Evolutionary conservation across 208 protist species (phyloP).

Genomic region (Angomonas ambiguus): DNA sequence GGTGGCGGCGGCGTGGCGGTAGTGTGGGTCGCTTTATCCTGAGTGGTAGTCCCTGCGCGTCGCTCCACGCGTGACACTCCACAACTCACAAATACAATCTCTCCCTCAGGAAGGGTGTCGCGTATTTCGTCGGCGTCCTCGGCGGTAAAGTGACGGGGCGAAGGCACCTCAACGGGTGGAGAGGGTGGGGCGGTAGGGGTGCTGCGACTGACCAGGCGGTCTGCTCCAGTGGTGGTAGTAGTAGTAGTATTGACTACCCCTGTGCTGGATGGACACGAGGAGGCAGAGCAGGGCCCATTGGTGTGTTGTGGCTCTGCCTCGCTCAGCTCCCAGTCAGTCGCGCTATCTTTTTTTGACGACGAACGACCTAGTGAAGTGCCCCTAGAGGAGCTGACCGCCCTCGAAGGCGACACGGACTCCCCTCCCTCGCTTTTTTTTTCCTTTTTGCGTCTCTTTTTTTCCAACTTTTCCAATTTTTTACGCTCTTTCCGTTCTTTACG

Average conservation of each 20-base stretch:
- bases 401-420: too few species aligned
- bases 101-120: not conserved
- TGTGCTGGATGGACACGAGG: not conserved
- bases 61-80: not conserved
- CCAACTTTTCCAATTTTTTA: slow-evolving; percentile 7
- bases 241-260: too few species aligned
- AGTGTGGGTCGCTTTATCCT: too few species aligned
- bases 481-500: not conserved
- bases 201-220: too few species aligned
- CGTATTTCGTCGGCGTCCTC: not conserved
- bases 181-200: too few species aligned
- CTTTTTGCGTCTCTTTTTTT: not conserved
- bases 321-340: not conserved
- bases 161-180: not conserved
- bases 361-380: not conserved
- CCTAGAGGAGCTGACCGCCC: not conserved
- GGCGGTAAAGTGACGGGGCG: not conserved
- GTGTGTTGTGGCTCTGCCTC: not conserved
- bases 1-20: too few species aligned
- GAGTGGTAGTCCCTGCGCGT: not conserved
- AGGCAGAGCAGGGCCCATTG: not conserved
- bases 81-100: not conserved
- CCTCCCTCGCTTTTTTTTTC: too few species aligned
- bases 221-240: too few species aligned
- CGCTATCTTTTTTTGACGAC: not conserved